Evolutionary conservation across 2,329 filamentous ascomycete genomes (phyloP).

Genomic region (Raffaelea albimanens): DNA sequence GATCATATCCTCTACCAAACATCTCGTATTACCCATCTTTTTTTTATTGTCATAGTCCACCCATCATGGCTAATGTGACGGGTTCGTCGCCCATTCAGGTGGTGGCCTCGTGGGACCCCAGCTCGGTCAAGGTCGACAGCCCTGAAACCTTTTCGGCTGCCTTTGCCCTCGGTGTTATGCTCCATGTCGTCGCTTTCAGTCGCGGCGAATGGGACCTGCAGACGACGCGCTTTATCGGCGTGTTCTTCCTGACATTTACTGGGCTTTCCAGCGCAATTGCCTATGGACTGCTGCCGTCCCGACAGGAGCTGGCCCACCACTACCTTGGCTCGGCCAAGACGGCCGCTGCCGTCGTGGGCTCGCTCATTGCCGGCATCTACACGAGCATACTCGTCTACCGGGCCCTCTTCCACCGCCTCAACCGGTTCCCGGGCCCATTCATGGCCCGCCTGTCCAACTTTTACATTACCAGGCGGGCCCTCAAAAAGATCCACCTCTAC

Average conservation of each 20-base stretch:
- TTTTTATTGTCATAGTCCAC: no score
- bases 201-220: constrained; percentile 7
- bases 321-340: background rate
- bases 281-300: background rate
- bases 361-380: constrained; percentile 1
- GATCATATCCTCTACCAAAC: no score
- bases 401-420: constrained; percentile 10
- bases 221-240: constrained; percentile 1
- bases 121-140: no score
- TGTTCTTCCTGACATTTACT: background rate
- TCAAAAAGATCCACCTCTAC: constrained; percentile 2
- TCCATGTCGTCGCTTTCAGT: constrained; percentile 6
- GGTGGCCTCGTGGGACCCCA: no score
- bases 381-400: constrained; percentile 11
- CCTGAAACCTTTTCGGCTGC: background rate
- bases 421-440: constrained; percentile 10
- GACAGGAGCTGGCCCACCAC: background rate
- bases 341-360: background rate
- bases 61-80: no score
- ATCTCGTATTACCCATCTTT: no score
- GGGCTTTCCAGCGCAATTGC: background rate
- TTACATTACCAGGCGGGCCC: background rate
- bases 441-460: constrained; percentile 4
- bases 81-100: no score
- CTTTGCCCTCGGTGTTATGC: constrained; percentile 6